These are phyloP conservation scores for Saksenaea vasiformis DNA, from an alignment of 371 early-diverging fungal species.

Conservation along the genomic window DNA sequence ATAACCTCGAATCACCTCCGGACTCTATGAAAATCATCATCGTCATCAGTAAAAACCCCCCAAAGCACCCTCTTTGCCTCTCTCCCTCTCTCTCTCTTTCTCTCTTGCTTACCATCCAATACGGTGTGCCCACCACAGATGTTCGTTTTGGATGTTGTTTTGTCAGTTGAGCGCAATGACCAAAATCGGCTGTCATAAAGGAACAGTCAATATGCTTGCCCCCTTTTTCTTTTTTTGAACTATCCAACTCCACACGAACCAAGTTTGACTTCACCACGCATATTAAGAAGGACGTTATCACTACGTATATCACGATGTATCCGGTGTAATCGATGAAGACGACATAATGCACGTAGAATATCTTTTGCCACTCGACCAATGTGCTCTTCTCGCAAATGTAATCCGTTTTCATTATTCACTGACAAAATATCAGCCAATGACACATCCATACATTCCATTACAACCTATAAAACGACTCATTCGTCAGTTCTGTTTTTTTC, in stretches of 20 bases:
- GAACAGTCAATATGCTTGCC: conserved; percentile 23
- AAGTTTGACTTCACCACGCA: conserved; percentile 73
- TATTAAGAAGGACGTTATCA: conserved; percentile 76
- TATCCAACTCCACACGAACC: conserved; percentile 58
- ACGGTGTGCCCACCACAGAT: conserved; percentile 77
- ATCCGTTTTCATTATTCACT: conserved; percentile 52
- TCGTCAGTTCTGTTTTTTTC: too few species aligned
- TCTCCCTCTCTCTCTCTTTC: background rate
- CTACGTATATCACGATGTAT: conserved; percentile 96
- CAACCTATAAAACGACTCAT: conserved; percentile 49
- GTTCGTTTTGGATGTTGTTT: conserved; percentile 63
- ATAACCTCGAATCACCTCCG: conserved; percentile 84
- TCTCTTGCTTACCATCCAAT: conserved; percentile 80
- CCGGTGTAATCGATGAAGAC: conserved; percentile 87
- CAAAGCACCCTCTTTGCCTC: too few species aligned
- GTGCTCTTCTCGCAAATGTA: conserved; percentile 43
- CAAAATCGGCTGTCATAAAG: conserved; percentile 65
- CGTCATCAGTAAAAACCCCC: background rate
- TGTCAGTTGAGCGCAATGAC: conserved; percentile 70
- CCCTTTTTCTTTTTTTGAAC: conserved; percentile 60
- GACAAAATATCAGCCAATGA: conserved; percentile 77
- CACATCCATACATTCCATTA: conserved; percentile 82
- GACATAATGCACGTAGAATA: conserved; percentile 83
- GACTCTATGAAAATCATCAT: conserved; percentile 52
- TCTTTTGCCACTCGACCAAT: conserved; percentile 77